phyloP scores from a whole-genome alignment of 179 eudicot genomes.

The Patellifolia procumbens region DNA sequence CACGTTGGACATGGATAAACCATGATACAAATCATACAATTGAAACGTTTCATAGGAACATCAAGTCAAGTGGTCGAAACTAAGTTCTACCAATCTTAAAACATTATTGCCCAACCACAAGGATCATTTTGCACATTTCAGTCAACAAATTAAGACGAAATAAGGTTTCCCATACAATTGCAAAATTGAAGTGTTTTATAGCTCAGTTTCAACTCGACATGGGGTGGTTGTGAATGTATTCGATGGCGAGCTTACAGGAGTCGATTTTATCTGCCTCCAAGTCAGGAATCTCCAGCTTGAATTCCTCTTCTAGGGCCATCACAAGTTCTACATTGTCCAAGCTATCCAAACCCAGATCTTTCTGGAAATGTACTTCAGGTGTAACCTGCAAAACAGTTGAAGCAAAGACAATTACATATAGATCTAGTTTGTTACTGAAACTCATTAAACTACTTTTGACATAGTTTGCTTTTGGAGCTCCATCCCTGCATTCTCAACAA shows the following conservation, averaged over 20 bases:
- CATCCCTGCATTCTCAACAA: not conserved
- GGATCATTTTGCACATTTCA: not conserved
- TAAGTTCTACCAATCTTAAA: constrained; percentile 14
- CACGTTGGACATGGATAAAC: not conserved
- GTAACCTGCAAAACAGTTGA: constrained; percentile 60
- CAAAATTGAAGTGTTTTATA: not conserved
- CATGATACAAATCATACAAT: not conserved
- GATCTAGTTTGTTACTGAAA: not conserved
- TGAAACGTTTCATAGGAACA: constrained; percentile 5
- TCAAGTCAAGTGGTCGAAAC: constrained; percentile 3
- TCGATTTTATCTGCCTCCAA: constrained; percentile 90
- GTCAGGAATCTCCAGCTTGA: constrained; percentile 91
- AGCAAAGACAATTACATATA: not conserved
- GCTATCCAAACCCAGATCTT: constrained; percentile 90
- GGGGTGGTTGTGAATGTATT: constrained; percentile 83
- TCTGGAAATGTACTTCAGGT: constrained; percentile 85
- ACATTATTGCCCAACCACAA: constrained; percentile 27
- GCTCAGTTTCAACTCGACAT: constrained; percentile 59
- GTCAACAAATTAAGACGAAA: constrained; percentile 23
- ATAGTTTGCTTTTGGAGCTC: not conserved
- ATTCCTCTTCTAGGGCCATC: constrained; percentile 94
- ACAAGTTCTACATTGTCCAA: constrained; percentile 94
- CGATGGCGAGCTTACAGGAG: constrained; percentile 72
- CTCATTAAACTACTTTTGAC: not conserved
- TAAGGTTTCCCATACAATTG: constrained; percentile 11